A percentile compares a stretch with the other conserved stretches of the same genome.
Conservation (phyloP, 345 rosid genomes). For the Rhizophora mangle region DNA sequence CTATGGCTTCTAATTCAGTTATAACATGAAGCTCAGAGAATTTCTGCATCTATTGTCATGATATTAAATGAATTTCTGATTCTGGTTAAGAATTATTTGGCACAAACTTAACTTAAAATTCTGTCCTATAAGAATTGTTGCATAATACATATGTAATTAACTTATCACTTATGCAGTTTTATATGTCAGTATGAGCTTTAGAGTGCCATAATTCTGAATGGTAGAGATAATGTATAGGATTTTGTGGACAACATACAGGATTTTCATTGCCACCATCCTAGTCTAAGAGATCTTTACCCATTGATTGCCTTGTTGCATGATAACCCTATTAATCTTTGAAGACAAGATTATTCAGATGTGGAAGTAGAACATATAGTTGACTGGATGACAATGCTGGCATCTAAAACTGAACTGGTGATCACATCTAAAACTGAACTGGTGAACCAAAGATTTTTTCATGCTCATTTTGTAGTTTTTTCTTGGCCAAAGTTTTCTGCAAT, state of each 20-base stretch:
- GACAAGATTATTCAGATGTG: background rate
- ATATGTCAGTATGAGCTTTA: background rate
- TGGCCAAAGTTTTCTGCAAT: background rate
- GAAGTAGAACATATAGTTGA: background rate
- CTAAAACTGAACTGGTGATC: background rate
- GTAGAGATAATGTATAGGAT: background rate
- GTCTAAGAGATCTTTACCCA: background rate
- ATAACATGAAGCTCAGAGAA: background rate
- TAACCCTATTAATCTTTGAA: background rate
- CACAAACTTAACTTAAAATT: background rate
- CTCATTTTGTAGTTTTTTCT: background rate
- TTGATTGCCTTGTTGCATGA: too few relatives aligned
- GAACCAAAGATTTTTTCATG: background rate
- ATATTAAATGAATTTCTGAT: background rate
- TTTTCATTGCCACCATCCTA: background rate
- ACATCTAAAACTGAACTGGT: background rate
- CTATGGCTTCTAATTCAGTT: background rate
- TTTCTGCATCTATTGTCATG: background rate
- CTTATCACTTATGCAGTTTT: background rate
- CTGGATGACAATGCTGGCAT: background rate
- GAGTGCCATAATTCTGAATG: background rate
- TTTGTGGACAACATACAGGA: background rate
- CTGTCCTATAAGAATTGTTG: background rate
- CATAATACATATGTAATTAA: background rate
- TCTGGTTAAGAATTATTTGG: background rate